Evolutionary conservation across 345 rosid species (phyloP).

Genomic region (Psidium friedrichsthalianum): DNA sequence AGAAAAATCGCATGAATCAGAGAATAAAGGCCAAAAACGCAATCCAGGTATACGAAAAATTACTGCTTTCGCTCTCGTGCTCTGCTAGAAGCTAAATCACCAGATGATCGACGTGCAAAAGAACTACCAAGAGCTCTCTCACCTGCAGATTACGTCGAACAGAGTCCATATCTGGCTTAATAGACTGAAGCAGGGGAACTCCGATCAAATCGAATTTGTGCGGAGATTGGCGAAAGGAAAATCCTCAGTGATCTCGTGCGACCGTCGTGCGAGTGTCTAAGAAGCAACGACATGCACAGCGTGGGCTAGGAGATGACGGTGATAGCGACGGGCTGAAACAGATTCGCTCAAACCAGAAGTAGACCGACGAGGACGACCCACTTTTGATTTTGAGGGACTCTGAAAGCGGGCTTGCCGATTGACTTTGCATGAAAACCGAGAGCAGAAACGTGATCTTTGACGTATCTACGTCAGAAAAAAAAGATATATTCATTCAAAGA

Average conservation of each 20-base stretch:
- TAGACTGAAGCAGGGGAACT: neutral
- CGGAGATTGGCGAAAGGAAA: neutral
- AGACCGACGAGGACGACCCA: neutral
- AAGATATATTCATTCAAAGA: too few species aligned
- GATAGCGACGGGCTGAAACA: neutral
- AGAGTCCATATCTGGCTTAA: neutral
- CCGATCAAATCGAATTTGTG: neutral
- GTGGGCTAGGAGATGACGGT: neutral
- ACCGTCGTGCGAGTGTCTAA: neutral
- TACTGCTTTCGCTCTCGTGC: neutral
- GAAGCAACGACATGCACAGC: neutral
- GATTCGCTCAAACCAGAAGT: neutral
- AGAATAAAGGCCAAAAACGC: neutral
- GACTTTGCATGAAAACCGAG: neutral
- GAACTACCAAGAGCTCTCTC: neutral
- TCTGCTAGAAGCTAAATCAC: neutral
- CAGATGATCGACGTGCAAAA: neutral
- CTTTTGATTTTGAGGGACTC: neutral
- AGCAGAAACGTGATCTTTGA: too few species aligned
- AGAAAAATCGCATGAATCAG: neutral
- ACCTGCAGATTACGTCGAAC: neutral
- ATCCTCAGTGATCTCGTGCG: neutral
- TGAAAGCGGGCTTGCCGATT: neutral
- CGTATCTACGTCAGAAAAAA: too few species aligned
- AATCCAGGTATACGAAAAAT: neutral